Percentiles rank a stretch among this genome's conserved stretches.
Evolutionary conservation across 1,284 basidiomycete species (phyloP).

Genomic region (Naganishia albida): DNA sequence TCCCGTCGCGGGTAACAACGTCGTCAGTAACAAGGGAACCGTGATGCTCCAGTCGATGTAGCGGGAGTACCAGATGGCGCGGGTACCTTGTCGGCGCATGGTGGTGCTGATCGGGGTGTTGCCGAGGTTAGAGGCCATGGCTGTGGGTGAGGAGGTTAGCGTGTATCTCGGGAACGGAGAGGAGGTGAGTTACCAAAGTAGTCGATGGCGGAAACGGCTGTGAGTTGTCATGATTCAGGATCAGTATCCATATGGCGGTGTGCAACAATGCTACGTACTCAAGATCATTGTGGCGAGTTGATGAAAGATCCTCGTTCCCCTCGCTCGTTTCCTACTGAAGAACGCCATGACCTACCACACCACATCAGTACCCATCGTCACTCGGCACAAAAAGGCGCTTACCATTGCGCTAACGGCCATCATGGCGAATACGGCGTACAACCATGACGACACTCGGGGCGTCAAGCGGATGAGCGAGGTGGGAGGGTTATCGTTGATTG

Average conservation of each 20-base stretch:
- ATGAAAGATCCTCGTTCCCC: conserved; percentile 25
- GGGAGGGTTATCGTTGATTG: conserved; percentile 11
- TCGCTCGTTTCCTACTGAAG: conserved; percentile 6
- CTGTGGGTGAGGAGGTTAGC: not conserved
- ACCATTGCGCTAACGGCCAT: conserved; percentile 14
- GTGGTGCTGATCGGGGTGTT: conserved; percentile 14
- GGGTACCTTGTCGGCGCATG: conserved; percentile 24
- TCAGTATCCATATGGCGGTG: not conserved
- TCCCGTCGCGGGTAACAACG: conserved; percentile 14
- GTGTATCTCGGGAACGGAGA: not conserved
- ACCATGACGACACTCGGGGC: conserved; percentile 7
- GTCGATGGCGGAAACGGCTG: conserved; percentile 15
- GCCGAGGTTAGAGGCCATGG: conserved; percentile 18
- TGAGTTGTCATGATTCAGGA: not conserved
- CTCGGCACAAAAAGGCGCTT: not conserved
- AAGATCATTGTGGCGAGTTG: conserved; percentile 22
- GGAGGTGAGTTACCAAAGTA: conserved; percentile 8
- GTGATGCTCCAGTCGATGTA: conserved; percentile 27
- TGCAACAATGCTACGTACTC: not conserved
- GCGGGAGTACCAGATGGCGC: conserved; percentile 25
- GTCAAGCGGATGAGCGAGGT: conserved; percentile 11
- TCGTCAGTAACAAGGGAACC: conserved; percentile 7
- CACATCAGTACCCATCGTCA: not conserved
- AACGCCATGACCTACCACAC: conserved; percentile 15
- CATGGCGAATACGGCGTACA: conserved; percentile 7